These are phyloP conservation scores for Boletus fagicola DNA, from an alignment of 768 basidiomycete species.

Conservation along the genomic window DNA sequence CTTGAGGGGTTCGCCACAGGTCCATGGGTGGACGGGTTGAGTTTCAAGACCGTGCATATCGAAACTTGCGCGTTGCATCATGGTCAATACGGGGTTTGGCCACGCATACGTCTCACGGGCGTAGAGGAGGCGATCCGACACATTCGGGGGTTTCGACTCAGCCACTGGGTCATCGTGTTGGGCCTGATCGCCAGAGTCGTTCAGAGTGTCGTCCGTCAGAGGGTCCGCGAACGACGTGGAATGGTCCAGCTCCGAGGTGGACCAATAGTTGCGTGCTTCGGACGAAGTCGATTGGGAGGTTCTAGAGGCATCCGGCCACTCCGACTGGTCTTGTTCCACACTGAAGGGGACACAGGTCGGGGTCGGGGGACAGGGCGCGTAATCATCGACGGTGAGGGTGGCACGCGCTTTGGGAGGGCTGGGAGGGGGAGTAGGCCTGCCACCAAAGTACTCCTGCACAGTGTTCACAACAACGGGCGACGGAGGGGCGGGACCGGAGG, in stretches of 20 bases:
- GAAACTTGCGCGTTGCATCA: constrained; percentile 10
- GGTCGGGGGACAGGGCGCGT: constrained; percentile 17
- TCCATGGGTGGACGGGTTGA: neutral
- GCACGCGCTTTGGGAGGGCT: neutral
- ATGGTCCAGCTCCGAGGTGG: neutral
- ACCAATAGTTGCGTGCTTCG: neutral
- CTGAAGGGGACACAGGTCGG: constrained; percentile 1
- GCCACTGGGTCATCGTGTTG: neutral
- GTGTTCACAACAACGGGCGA: constrained; percentile 10
- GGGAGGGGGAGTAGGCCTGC: constrained; percentile 8
- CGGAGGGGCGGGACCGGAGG: neutral
- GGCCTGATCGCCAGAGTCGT: neutral
- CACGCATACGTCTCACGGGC: neutral
- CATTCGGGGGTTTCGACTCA: neutral
- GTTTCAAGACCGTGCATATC: neutral
- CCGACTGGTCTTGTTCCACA: neutral
- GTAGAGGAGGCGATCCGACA: constrained; percentile 5
- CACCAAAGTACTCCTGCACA: neutral
- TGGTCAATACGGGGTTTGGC: constrained; percentile 15
- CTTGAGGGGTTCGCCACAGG: too few species aligned
- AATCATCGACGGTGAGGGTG: neutral
- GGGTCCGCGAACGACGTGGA: neutral
- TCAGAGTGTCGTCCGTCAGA: neutral
- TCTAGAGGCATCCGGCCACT: neutral
- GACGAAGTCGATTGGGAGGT: neutral